Evolutionary conservation across 2,329 filamentous ascomycete genomes (phyloP), one percentile per base, ranked within the genome.

Genomic region (Grosmannia serpens): DNA sequence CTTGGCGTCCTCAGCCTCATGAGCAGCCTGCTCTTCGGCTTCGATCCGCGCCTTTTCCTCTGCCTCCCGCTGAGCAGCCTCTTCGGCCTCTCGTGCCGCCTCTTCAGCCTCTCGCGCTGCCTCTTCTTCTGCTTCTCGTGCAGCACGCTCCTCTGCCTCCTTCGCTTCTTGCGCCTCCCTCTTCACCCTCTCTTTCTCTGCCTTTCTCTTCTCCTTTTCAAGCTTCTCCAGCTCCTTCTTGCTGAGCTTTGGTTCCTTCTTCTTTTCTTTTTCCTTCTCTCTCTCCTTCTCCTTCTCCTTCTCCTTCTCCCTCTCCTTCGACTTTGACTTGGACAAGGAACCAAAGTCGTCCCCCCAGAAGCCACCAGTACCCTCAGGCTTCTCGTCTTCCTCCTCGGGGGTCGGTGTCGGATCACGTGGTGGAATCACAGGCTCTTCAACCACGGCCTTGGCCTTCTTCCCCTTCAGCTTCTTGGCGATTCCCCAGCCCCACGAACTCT

Each of bases 211-310:
- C 51, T 70, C 66, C 57, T 71, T 76, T 56, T 79, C 77, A 26
- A 78, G 75, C 64, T 77, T 77, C 64, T 77, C 75, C 22, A 75
- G 72, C 64, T 80, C 78, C 60, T 76, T 79, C 63, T 77, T 76
- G 66, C 67, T 74, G 49, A 79, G 68, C 65, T 75, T 79, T 10
- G 71, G 69, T 57, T 74, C 71, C 61, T 76, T 71, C 38, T 73
- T 68, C 53, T 71, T 70, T 27, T 65, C 62, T 62, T 72, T 68
- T 38, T 68, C 62, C 31, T 63, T 62, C 10, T 63, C 60, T n/a
- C 52, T 64, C 47, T 63, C 64, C 29, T 64, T 65, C 26, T 68
- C 64, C 54, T 66, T 69, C n/a, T 70, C 68, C 62, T 73, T 77
- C 59, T 76, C 73, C 62, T 71, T 67, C 53, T 67, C 59, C 50